Percentiles rank a stretch among this genome's conserved stretches.
These are phyloP conservation scores for Penicilliopsis zonata DNA, from an alignment of 495 filamentous ascomycete species.

Conservation along the genomic window DNA sequence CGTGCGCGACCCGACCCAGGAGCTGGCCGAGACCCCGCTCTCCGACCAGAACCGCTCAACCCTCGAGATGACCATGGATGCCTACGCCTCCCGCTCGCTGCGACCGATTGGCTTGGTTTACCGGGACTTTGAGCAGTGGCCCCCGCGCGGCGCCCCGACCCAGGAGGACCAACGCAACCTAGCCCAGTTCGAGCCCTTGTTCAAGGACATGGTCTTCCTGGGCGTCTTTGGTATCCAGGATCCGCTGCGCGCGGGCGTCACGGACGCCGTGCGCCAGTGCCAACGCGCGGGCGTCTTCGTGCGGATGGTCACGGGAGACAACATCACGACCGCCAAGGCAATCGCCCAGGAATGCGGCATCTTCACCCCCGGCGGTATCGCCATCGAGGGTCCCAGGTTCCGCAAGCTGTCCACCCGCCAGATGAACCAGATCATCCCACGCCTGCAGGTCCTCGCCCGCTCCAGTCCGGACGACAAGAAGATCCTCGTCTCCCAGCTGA, in stretches of 20 bases:
- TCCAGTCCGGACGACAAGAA: conserved; percentile 81
- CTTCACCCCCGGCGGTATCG: conserved; percentile 57
- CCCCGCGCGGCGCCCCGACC: conserved; percentile 53
- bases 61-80: conserved; percentile 54
- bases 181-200: conserved; percentile 68
- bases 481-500: conserved; percentile 65
- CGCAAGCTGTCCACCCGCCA: conserved; percentile 52
- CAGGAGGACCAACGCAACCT: conserved; percentile 57
- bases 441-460: conserved; percentile 71
- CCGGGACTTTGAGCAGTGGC: conserved; percentile 83
- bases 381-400: conserved; percentile 77
- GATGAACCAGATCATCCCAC: conserved; percentile 60
- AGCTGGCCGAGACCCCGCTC: conserved; percentile 40
- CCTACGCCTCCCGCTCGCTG: conserved; percentile 71
- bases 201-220: conserved; percentile 65
- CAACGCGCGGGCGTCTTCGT: conserved; percentile 73
- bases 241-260: conserved; percentile 66
- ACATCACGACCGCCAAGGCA: conserved; percentile 71
- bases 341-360: conserved; percentile 82
- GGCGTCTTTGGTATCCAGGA: conserved; percentile 83
- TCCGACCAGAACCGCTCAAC: conserved; percentile 45
- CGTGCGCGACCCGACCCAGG: conserved; percentile 56
- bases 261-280: conserved; percentile 62
- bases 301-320: conserved; percentile 88
- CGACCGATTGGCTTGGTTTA: conserved; percentile 81